Percentiles rank a stretch among this genome's conserved stretches.
phyloP scores from a whole-genome alignment of 768 basidiomycete species.

The Tephrocybe sp. region DNA sequence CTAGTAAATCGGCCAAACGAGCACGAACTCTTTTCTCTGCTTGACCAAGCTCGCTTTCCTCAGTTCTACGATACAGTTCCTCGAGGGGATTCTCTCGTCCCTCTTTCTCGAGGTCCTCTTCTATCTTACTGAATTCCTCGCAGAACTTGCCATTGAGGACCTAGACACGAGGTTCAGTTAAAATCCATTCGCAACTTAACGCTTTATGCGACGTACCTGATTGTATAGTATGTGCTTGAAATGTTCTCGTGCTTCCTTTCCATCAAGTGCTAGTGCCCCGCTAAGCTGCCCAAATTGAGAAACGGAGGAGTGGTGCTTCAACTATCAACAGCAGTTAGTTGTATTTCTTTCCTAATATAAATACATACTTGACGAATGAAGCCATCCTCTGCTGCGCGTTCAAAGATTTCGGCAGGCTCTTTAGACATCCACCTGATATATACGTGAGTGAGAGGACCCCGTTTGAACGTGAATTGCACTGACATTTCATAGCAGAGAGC shows the following conservation, averaged over 20 bases:
- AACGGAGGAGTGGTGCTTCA: slow-evolving; percentile 58
- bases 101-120: slow-evolving; percentile 54
- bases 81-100: slow-evolving; percentile 54
- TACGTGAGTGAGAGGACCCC: neutral
- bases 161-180: slow-evolving; percentile 23
- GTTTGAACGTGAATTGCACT: slow-evolving; percentile 3
- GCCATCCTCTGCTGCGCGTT: slow-evolving; percentile 64
- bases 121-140: slow-evolving; percentile 51
- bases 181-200: neutral
- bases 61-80: slow-evolving; percentile 46
- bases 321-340: slow-evolving; percentile 26
- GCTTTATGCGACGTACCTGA: slow-evolving; percentile 32
- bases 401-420: slow-evolving; percentile 68
- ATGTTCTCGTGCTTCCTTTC: slow-evolving; percentile 43
- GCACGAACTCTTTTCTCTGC: slow-evolving; percentile 59
- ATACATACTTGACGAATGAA: slow-evolving; percentile 50
- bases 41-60: slow-evolving; percentile 50
- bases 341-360: neutral
- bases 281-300: slow-evolving; percentile 64
- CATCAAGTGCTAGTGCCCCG: slow-evolving; percentile 55
- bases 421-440: slow-evolving; percentile 63
- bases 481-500: slow-evolving; percentile 67
- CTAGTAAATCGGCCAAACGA: slow-evolving; percentile 39
- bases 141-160: slow-evolving; percentile 61
- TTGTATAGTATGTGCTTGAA: slow-evolving; percentile 59